Base-by-base conservation (phyloP, 1,284 basidiomycete species). In the Heliocybe sulcata region DNA sequence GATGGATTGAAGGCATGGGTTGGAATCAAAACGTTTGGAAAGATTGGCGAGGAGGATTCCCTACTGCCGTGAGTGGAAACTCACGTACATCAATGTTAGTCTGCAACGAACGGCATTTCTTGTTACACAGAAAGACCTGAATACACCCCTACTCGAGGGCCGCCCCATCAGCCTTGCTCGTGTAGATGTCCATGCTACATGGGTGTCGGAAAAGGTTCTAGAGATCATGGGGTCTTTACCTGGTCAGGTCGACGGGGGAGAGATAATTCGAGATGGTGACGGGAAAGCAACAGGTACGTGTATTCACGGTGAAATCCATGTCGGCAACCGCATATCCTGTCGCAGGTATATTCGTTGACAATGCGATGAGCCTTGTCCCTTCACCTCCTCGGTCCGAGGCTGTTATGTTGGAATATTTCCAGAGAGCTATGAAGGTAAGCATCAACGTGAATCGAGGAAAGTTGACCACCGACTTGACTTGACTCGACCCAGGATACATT, bases 1-100 rank as follows among this genome's bases (percentile, higher is more conserved):
- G 69, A 2, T 96, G 92, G 92, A 81, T 97, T 54, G 74, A 86
- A 61, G 94, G 92, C 2, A 82, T 89, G 73, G 94, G 94, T 3
- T 98, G 94, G 94, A 92, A 98, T 65, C 94, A 98, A 68, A 96
- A 90, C 3, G 75, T 79, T 56, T 90, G 87, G 87, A 61, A 77
- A 1, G 80, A 64, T 54, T 65, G 65, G 38, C 54, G 75, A 19
- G 71, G 78, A 25, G 68, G 76, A 26, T 95, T 94, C 63, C 94
- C 94, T 0, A 87, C 81, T 23, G 87, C 90, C 3, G 92, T 92
- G 60, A 52, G 82, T 9, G 4, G 3, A 6, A 6, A 42, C 29
- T 12, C 29, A 12, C 29, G 12, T 31, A 1, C 1, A 50, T n/a
- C n/a, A n/a, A n/a, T n/a, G n/a, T 22, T 19, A 19, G 4, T 22